Percentiles rank a stretch among this genome's conserved stretches.
phyloP scores from a whole-genome alignment of 2,329 filamentous ascomycete genomes.

The Lachnum nothofagi region DNA sequence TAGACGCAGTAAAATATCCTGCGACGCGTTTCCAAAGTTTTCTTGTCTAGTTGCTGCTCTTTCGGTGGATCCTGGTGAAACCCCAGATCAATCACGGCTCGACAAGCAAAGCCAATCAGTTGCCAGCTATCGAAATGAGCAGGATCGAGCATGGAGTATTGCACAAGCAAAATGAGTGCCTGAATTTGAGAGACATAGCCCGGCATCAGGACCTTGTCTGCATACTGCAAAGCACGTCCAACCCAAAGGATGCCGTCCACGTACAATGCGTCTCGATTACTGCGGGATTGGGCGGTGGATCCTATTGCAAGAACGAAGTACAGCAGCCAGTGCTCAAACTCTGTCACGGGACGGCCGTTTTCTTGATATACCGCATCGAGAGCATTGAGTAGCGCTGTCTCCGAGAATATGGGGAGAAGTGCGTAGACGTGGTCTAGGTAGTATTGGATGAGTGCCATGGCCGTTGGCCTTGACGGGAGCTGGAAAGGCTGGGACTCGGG shows the following conservation, averaged over 20 bases:
- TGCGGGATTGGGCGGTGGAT: conserved; percentile 67
- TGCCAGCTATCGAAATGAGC: conserved; percentile 93
- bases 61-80: conserved; percentile 85
- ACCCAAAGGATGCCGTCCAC: conserved; percentile 51
- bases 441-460: conserved; percentile 68
- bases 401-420: conserved; percentile 76
- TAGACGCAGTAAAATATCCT: conserved; percentile 89
- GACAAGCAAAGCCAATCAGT: conserved; percentile 80
- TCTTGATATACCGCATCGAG: conserved; percentile 78
- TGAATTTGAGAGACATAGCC: conserved; percentile 83
- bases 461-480: conserved; percentile 68
- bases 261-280: conserved; percentile 61
- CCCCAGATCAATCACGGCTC: conserved; percentile 82
- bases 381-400: conserved; percentile 70
- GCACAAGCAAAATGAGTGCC: conserved; percentile 75
- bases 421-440: conserved; percentile 80
- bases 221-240: conserved; percentile 64
- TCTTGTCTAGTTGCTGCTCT: conserved; percentile 61
- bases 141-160: conserved; percentile 87
- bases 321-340: conserved; percentile 77
- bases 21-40: conserved; percentile 69
- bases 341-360: conserved; percentile 52
- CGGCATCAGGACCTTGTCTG: conserved; percentile 77
- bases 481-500: conserved; percentile 54
- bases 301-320: conserved; percentile 87